Base-by-base conservation (phyloP, 208 protist species). In the Jaenimonas drosophilae region DNA sequence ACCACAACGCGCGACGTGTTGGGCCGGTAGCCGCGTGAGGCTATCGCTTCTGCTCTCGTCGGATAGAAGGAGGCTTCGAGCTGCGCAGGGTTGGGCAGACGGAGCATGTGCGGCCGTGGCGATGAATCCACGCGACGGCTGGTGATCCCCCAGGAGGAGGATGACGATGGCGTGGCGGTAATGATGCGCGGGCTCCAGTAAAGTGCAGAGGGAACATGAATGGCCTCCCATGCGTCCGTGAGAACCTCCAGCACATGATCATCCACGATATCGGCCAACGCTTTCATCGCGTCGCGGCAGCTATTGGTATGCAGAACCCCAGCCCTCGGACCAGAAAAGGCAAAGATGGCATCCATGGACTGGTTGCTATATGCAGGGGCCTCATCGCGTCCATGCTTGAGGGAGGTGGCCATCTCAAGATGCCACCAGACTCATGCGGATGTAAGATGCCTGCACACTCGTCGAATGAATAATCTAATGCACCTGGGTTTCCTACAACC, bases 281-380 rank as follows among this genome's bases (percentile, higher is more conserved):
- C 32, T 11, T 42, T 27, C n/a, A 78, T 38, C 24, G 42, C 12
- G 2, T 49, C 29, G 16, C 49, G 7, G 20, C 46, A 58, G 14
- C 34, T 54, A 9, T 51, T 39, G 4, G 49, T 26, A 36, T 57
- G 52, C 41, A 91, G 56, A 14, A 65, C 54, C 1, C 72, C 64
- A 2, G 64, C 74, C 9, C 60, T 71, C 2, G 82, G 82, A 2
- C 68, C 70, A 11, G 82, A 75, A 2, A 75, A 29, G 19, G 66
- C 31, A 75, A 87, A 88, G 25, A 91, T 65, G 1, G 77, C 36
- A 49, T 87, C 84, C 20, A 87, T 50, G 7, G 74, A 63, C 6
- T 48, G 11, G 38, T 12, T 21, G 17, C 11, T 24, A 20, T 12
- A 24, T 24, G 38, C n/a, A 24, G 12, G n/a, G n/a, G n/a, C n/a